phyloP scores from a whole-genome alignment of 106 monocot species.

The Acorus gramineus region DNA sequence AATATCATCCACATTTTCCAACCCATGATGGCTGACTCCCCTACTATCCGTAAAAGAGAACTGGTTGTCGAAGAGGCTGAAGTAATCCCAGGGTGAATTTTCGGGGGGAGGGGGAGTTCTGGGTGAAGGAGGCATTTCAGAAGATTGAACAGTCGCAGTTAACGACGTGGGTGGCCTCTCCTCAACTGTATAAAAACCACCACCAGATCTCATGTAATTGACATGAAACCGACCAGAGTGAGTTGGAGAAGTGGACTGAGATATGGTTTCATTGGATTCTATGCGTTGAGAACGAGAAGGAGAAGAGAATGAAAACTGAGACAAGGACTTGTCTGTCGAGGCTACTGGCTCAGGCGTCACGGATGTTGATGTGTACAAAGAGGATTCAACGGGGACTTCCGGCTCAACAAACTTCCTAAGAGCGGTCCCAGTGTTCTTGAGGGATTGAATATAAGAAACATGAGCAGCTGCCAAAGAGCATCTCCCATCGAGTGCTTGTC shows the following conservation, averaged over 20 bases:
- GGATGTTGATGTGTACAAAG: neutral
- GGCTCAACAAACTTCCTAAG: too few relatives aligned
- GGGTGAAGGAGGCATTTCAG: neutral
- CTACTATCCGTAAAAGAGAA: slow-evolving; percentile 51
- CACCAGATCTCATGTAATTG: slow-evolving; percentile 68
- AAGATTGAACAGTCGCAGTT: slow-evolving; percentile 28
- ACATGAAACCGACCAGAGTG: slow-evolving; percentile 44
- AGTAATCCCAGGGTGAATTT: slow-evolving; percentile 82
- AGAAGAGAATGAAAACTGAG: slow-evolving; percentile 53
- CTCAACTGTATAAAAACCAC: slow-evolving; percentile 37
- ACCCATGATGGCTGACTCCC: slow-evolving; percentile 14
- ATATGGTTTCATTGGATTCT: slow-evolving; percentile 33
- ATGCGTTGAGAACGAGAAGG: slow-evolving; percentile 43
- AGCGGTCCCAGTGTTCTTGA: too few relatives aligned
- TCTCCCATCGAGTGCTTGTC: too few relatives aligned
- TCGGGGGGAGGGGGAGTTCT: slow-evolving; percentile 15
- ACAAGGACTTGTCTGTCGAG: slow-evolving; percentile 33
- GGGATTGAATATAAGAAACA: too few relatives aligned
- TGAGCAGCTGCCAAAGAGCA: too few relatives aligned
- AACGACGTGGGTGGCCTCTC: slow-evolving; percentile 40
- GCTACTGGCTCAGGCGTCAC: neutral
- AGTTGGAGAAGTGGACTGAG: slow-evolving; percentile 45
- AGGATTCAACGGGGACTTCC: too few relatives aligned
- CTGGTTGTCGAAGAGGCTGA: slow-evolving; percentile 54
- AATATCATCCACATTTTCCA: slow-evolving; percentile 40